These are phyloP conservation scores for Paracoccidioides lutzii DNA, from an alignment of 2,329 filamentous ascomycete genomes.

Conservation along the genomic window DNA sequence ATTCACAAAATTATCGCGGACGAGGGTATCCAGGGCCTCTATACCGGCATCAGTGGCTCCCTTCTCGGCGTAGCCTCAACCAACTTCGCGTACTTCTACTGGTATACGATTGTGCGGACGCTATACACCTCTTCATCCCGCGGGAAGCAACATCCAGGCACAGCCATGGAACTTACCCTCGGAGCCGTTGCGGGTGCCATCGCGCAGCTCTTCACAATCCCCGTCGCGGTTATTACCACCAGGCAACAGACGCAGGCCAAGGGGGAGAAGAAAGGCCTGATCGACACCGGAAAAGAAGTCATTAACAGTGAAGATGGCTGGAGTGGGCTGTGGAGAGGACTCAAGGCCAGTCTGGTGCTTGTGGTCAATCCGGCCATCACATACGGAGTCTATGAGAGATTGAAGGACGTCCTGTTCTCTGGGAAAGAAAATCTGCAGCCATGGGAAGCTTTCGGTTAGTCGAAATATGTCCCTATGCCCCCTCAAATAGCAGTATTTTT, in stretches of 20 bases:
- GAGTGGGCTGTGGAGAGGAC: conserved; percentile 78
- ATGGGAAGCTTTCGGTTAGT: conserved; percentile 83
- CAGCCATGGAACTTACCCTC: conserved; percentile 66
- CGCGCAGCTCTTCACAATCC: conserved; percentile 92
- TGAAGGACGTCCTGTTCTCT: conserved; percentile 66
- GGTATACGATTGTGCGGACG: conserved; percentile 80
- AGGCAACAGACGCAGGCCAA: conserved; percentile 88
- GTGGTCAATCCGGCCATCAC: conserved; percentile 96
- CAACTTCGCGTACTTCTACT: conserved; percentile 99
- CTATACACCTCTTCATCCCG: conserved; percentile 55
- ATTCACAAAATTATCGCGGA: conserved; percentile 68
- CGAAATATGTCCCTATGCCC: background rate
- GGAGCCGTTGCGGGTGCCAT: conserved; percentile 81
- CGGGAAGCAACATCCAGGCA: conserved; percentile 55
- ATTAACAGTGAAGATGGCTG: conserved; percentile 81
- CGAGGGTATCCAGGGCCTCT: conserved; percentile 72
- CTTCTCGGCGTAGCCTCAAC: conserved; percentile 88
- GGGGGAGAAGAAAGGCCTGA: conserved; percentile 67
- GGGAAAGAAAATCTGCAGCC: conserved; percentile 62
- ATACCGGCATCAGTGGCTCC: conserved; percentile 75
- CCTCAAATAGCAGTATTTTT: background rate
- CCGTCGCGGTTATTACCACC: conserved; percentile 88
- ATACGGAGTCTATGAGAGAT: conserved; percentile 87
- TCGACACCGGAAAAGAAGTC: conserved; percentile 81
- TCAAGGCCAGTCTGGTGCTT: conserved; percentile 90